These are phyloP conservation scores for Lagenaria siceraria DNA, from an alignment of 306 rosid species.

Conservation along the genomic window DNA sequence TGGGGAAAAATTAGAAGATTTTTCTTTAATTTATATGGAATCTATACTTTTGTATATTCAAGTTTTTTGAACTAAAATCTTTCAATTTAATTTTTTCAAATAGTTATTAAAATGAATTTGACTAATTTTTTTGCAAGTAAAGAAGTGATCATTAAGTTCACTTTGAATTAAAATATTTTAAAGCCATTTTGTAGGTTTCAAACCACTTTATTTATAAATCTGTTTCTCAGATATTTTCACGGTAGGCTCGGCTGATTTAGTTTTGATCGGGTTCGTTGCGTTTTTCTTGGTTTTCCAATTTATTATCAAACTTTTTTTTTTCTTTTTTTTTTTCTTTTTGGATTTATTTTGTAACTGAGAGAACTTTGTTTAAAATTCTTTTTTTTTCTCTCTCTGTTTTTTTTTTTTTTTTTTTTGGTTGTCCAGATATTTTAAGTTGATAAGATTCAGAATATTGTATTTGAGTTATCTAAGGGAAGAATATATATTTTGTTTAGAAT, in stretches of 20 bases:
- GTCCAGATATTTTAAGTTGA: no score
- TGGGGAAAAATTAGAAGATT: no score
- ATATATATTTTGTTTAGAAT: no score
- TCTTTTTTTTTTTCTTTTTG: no score
- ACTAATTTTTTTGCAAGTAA: neutral
- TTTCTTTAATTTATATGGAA: neutral
- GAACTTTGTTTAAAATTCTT: no score
- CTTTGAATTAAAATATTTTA: neutral
- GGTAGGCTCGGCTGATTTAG: neutral
- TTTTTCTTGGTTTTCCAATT: neutral
- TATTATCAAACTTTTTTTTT: neutral
- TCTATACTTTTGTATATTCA: neutral
- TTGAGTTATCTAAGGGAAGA: no score
- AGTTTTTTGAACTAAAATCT: neutral
- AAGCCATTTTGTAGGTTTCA: neutral
- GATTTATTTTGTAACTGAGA: no score
- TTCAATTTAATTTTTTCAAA: neutral
- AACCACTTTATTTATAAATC: neutral
- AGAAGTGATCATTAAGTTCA: neutral
- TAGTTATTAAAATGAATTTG: neutral
- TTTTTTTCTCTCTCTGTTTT: no score
- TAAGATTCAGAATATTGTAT: no score
- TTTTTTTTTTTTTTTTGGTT: no score
- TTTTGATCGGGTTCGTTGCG: neutral
- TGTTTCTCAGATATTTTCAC: neutral